Conservation (phyloP, 2,329 filamentous ascomycete genomes). For the Purpureocillium lavendulum region DNA sequence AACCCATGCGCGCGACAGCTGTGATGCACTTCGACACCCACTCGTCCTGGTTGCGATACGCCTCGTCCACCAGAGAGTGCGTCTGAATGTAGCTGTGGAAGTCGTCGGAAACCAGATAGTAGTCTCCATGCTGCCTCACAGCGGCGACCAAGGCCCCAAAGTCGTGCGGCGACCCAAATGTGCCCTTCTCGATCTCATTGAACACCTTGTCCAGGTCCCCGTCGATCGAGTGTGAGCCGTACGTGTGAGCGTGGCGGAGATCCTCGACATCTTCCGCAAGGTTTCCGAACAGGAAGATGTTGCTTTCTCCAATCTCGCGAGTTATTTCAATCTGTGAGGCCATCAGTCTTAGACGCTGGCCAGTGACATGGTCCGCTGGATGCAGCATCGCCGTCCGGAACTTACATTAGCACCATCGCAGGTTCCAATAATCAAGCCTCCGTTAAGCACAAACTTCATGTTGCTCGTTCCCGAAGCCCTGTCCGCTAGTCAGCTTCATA, state of each 20-base stretch:
- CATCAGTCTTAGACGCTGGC: not conserved
- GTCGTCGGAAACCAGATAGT: constrained; percentile 95
- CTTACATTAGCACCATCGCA: constrained; percentile 94
- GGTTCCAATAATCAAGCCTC: constrained; percentile 93
- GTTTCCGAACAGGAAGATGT: constrained; percentile 98
- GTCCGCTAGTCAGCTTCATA: constrained; percentile 8
- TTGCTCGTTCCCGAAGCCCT: constrained; percentile 79
- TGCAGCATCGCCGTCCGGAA: constrained; percentile 9
- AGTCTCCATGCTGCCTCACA: constrained; percentile 89
- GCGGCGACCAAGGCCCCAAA: constrained; percentile 80
- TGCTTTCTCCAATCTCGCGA: constrained; percentile 89
- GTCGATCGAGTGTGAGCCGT: constrained; percentile 72
- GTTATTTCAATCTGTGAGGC: constrained; percentile 75
- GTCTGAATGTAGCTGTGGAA: constrained; percentile 93
- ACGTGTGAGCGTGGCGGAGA: constrained; percentile 82
- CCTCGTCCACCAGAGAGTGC: constrained; percentile 82
- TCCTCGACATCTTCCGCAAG: constrained; percentile 95
- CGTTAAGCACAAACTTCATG: constrained; percentile 99
- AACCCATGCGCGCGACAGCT: constrained; percentile 88
- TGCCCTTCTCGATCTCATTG: constrained; percentile 67
- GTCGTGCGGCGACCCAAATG: constrained; percentile 69
- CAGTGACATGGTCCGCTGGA: too few species aligned
- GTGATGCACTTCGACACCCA: constrained; percentile 89
- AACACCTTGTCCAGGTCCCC: constrained; percentile 74
- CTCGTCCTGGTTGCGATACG: constrained; percentile 84